Evolutionary conservation across 1,139 yeast genomes (phyloP).

Genomic region (Hanseniaspora gamundiae): DNA sequence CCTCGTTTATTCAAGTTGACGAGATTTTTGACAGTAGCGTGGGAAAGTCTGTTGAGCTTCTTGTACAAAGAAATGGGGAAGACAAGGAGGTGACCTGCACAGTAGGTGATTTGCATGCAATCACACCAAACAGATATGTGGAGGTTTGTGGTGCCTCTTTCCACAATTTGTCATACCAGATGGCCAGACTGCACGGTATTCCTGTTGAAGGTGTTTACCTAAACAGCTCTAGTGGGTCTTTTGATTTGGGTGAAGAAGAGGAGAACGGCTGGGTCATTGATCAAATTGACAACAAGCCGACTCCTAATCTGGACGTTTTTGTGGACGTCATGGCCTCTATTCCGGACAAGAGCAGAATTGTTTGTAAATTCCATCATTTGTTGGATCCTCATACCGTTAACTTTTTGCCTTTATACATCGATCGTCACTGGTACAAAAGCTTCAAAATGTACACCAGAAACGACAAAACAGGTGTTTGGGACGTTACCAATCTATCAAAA

Average conservation of each 20-base stretch:
- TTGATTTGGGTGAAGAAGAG: constrained; percentile 49
- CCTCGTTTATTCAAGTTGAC: constrained; percentile 72
- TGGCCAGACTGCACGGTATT: constrained; percentile 74
- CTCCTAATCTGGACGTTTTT: constrained; percentile 61
- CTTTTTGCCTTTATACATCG: constrained; percentile 52
- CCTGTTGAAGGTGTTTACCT: constrained; percentile 79
- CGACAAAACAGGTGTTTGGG: constrained; percentile 82
- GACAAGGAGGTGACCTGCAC: constrained; percentile 37
- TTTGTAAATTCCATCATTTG: constrained; percentile 64
- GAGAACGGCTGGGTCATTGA: constrained; percentile 66
- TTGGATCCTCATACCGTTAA: constrained; percentile 69
- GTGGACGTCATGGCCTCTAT: constrained; percentile 65
- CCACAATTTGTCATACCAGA: constrained; percentile 75
- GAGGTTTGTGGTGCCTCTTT: constrained; percentile 82
- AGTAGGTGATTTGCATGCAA: constrained; percentile 67
- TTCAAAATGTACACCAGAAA: constrained; percentile 68
- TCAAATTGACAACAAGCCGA: constrained; percentile 61
- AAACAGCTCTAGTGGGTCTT: constrained; percentile 69
- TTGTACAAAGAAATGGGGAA: constrained; percentile 66
- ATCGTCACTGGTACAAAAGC: constrained; percentile 74
- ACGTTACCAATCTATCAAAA: constrained; percentile 56
- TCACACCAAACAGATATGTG: constrained; percentile 72
- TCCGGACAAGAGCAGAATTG: constrained; percentile 66
- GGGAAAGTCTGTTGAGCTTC: constrained; percentile 44
- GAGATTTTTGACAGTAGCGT: constrained; percentile 67